A percentile compares a stretch with the other conserved stretches of the same genome.
phyloP scores from a whole-genome alignment of 805 yeast genomes.

The Cyberlindnera xylosilytica region DNA sequence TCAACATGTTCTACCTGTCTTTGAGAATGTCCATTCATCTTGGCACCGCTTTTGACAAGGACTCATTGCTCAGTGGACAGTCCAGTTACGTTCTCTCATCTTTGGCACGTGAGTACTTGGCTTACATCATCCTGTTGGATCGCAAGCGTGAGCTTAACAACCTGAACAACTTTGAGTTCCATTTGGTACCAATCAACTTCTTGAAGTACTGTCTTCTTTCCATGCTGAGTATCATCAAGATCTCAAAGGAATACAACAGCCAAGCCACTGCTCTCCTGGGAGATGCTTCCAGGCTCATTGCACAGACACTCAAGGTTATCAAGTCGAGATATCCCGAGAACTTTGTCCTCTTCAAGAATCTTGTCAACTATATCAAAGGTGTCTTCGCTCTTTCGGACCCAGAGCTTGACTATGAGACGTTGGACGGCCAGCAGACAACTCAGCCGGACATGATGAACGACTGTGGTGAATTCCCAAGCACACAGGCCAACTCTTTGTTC shows the following conservation, averaged over 20 bases:
- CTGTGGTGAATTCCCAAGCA: conserved; percentile 2
- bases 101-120: conserved; percentile 15
- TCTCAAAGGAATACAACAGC: conserved; percentile 10
- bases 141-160: conserved; percentile 21
- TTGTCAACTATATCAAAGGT: conserved; percentile 7
- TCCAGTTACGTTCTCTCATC: conserved; percentile 16
- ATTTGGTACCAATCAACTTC: conserved; percentile 27
- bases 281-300: conserved; percentile 17
- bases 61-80: conserved; percentile 10
- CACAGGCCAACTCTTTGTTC: neutral
- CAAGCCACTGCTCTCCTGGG: conserved; percentile 9
- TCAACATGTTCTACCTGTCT: conserved; percentile 24
- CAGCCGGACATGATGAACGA: conserved; percentile 7
- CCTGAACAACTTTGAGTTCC: conserved; percentile 28
- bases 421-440: conserved; percentile 1
- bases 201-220: conserved; percentile 24
- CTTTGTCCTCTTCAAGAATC: conserved; percentile 22
- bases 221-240: conserved; percentile 17
- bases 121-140: conserved; percentile 18
- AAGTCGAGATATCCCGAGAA: conserved; percentile 28
- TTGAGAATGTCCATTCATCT: conserved; percentile 12
- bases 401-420: conserved; percentile 9
- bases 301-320: conserved; percentile 17
- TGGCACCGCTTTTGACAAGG: conserved; percentile 8
- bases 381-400: conserved; percentile 9